A percentile compares a stretch with the other conserved stretches of the same genome.
Conservation (phyloP, 2,329 filamentous ascomycete species). For the Leptodontidium sp. region DNA sequence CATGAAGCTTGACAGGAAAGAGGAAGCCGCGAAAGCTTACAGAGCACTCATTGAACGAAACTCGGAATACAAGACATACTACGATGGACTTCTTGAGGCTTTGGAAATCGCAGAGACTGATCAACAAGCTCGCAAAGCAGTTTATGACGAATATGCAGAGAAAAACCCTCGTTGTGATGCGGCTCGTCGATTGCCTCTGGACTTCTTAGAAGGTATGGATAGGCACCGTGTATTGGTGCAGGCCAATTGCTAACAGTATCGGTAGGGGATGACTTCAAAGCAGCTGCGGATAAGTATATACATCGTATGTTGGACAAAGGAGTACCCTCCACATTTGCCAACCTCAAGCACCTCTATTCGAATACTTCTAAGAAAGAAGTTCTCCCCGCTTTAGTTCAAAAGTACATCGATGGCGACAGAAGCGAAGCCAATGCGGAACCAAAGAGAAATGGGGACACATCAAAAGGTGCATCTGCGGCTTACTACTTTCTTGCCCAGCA, state of each 20-base stretch:
- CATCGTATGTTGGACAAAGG: conserved; percentile 88
- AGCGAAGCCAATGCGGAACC: conserved; percentile 53
- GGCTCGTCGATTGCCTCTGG: conserved; percentile 83
- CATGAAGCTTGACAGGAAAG: conserved; percentile 75
- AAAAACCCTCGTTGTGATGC: conserved; percentile 87
- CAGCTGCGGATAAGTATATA: conserved; percentile 81
- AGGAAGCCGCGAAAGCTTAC: conserved; percentile 85
- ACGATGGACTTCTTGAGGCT: conserved; percentile 75
- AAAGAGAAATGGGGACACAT: conserved; percentile 55
- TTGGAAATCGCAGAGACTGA: conserved; percentile 71
- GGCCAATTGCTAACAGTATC: conserved; percentile 31
- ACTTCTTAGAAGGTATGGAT: conserved; percentile 77
- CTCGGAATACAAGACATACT: conserved; percentile 86
- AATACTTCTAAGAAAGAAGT: conserved; percentile 80
- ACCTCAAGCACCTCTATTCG: conserved; percentile 91
- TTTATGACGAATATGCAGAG: conserved; percentile 84
- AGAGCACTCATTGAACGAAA: conserved; percentile 84
- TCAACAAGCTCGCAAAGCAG: conserved; percentile 68
- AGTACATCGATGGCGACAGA: conserved; percentile 72
- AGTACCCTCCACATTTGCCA: conserved; percentile 94
- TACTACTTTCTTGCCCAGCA: conserved; percentile 96
- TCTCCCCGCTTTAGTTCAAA: conserved; percentile 78
- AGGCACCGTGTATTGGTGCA: no score
- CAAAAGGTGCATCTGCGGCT: conserved; percentile 77
- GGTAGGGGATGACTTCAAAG: conserved; percentile 78